phyloP scores from a whole-genome alignment of 2,329 filamentous ascomycete genomes.

The Berkeleyomyces rouxiae region DNA sequence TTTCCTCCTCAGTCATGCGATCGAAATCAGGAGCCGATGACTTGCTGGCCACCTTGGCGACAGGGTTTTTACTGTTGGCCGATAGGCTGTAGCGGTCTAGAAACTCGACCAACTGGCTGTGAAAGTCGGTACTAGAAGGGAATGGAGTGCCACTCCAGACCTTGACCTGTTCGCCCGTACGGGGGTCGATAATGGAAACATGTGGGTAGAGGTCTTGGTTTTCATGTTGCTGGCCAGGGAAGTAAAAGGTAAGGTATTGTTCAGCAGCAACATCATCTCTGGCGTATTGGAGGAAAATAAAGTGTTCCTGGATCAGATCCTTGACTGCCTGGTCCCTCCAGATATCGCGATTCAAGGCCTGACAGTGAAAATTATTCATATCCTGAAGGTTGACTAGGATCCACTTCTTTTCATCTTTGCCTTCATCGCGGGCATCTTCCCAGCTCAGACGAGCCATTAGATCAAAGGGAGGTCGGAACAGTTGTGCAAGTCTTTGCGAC shows the following conservation, averaged over 20 bases:
- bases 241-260: constrained; percentile 84
- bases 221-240: constrained; percentile 51
- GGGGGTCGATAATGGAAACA: constrained; percentile 85
- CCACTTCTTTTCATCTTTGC: constrained; percentile 85
- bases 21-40: constrained; percentile 42
- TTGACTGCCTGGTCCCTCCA: constrained; percentile 78
- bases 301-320: constrained; percentile 75
- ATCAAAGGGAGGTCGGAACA: constrained; percentile 85
- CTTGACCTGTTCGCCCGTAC: constrained; percentile 94
- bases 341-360: constrained; percentile 81
- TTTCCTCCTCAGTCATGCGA: constrained; percentile 91
- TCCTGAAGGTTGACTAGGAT: constrained; percentile 92
- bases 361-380: constrained; percentile 82
- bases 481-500: constrained; percentile 65
- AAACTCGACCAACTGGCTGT: constrained; percentile 85
- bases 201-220: constrained; percentile 86
- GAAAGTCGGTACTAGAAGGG: constrained; percentile 60
- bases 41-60: constrained; percentile 49
- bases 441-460: constrained; percentile 67
- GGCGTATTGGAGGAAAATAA: constrained; percentile 87
- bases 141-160: constrained; percentile 79
- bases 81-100: constrained; percentile 91
- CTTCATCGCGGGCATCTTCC: constrained; percentile 69
- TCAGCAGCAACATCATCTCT: constrained; percentile 66
- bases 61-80: constrained; percentile 78